Evolutionary conservation across 352 stramenopile species (phyloP), one percentile per base, ranked within the genome.

Genomic region (Globisporangium polare): DNA sequence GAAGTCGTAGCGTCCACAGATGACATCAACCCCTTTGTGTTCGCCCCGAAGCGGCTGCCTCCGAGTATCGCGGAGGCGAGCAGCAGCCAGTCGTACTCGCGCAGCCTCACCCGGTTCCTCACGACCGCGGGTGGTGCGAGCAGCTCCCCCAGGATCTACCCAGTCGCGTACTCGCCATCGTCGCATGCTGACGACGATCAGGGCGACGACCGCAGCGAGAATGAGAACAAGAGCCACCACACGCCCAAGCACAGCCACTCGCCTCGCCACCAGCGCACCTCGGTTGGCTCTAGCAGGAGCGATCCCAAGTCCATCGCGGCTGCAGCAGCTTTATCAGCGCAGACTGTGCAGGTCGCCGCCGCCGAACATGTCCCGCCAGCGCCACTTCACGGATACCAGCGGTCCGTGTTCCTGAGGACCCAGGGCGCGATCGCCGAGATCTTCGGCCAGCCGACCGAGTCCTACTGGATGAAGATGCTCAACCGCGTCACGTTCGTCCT

Each of bases 401-500:
- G 59, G 3, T 41, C 52, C 0, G 56, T 74, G 15, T 80, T 69
- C 51, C 3, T 58, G 9, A 55, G 55, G 6, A 83, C 77, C 2
- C 73, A 86, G 55, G 67, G 66, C 5, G 67, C 69, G 22, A 42
- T 87, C 13, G 54, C 35, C 0, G 69, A 81, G 0, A 67, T 88
- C 20, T 88, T 89, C 47, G 67, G 61, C 7, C 68, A 74, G 45
- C 66, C 69, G 18, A 50, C 65, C 0, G 74, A 78, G 26, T 81
- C 77, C 1, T 20, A 70, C 13, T 77, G 72, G 57, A 60, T 64
- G 0, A 70, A 68, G 42, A 61, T 78, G 5, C 65, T 84, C 5
- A 69, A 88, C 24, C 64, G 68, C 12, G n/a, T 73, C 3, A 68
- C 84, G 7, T 88, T 87, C 58, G 42, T 83, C 31, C 66, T 74